A percentile compares a stretch with the other conserved stretches of the same genome.
These are phyloP conservation scores for Dryadomyces quercivorus DNA, from an alignment of 2,329 filamentous ascomycete genomes.

Conservation along the genomic window DNA sequence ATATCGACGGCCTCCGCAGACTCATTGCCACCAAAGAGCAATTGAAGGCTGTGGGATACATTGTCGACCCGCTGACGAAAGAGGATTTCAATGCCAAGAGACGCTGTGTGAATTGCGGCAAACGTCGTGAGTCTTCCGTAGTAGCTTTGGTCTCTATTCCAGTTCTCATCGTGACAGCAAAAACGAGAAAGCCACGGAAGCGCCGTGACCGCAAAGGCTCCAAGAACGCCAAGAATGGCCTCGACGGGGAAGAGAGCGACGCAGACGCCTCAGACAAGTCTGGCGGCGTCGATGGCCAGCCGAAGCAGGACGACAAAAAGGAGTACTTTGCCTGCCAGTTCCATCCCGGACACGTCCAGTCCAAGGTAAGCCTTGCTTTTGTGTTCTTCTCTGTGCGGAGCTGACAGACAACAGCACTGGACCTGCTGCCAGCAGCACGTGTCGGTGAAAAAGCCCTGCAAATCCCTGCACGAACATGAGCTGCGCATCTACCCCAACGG, in stretches of 20 bases:
- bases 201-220: not conserved
- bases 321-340: too few species aligned
- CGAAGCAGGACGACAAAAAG: too few species aligned
- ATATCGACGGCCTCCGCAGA: not conserved
- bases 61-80: not conserved
- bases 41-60: not conserved
- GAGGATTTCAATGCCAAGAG: not conserved
- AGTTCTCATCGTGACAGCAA: not conserved
- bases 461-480: not conserved
- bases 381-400: too few species aligned
- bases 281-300: too few species aligned
- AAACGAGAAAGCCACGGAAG: not conserved
- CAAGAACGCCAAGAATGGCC: not conserved
- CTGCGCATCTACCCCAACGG: not conserved
- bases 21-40: not conserved
- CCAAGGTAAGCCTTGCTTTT: too few species aligned
- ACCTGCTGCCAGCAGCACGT: not conserved
- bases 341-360: too few species aligned
- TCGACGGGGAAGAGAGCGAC: too few species aligned
- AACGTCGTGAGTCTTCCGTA: not conserved
- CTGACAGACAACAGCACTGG: not conserved
- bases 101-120: not conserved
- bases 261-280: too few species aligned
- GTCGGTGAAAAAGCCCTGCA: not conserved
- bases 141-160: too few species aligned